phyloP scores from a whole-genome alignment of 306 rosid genomes.

The Citrullus colocynthis region DNA sequence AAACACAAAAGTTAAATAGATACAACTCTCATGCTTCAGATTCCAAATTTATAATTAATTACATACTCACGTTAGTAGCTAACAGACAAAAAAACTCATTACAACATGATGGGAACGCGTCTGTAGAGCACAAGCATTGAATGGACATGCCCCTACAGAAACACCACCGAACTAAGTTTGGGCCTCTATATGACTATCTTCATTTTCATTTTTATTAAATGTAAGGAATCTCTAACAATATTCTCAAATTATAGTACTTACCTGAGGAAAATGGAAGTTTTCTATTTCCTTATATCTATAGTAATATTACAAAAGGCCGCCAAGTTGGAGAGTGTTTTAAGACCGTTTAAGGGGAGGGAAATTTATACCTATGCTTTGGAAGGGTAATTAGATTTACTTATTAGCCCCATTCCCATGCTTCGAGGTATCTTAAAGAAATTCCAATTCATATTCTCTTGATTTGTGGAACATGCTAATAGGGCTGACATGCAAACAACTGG shows the following conservation, averaged over 20 bases:
- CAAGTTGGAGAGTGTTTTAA: background rate
- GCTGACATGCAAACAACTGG: background rate
- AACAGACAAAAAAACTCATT: background rate
- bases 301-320: background rate
- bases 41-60: background rate
- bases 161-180: conserved; percentile 24
- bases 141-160: conserved; percentile 23
- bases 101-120: background rate
- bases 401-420: background rate
- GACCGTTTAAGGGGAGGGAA: background rate
- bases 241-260: background rate
- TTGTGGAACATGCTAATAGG: background rate
- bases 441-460: background rate
- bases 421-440: background rate
- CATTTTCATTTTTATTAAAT: conserved; percentile 8
- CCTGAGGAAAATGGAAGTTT: background rate
- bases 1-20: background rate
- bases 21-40: background rate
- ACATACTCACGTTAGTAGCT: background rate
- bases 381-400: background rate
- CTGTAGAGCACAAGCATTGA: conserved; percentile 34
- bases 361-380: background rate
- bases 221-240: background rate
- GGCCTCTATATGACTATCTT: conserved; percentile 61
- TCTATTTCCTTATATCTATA: background rate